Evolutionary conservation across 2,329 filamentous ascomycete species (phyloP), one percentile per base, ranked within the genome.

Genomic region (Colletotrichum theobromicola): DNA sequence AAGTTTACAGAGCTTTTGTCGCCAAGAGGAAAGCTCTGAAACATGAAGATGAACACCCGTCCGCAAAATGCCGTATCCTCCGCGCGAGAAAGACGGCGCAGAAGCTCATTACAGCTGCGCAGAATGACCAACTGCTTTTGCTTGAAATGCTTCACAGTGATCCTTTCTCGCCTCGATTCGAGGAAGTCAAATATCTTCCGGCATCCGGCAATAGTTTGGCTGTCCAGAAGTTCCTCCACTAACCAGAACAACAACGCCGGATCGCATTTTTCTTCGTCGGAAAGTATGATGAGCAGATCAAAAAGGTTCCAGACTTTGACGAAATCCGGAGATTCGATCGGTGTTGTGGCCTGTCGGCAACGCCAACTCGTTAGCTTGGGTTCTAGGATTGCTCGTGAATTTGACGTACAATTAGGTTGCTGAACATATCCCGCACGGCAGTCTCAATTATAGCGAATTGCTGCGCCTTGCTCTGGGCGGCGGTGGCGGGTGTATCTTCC

Each of bases 61-160:
- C 97, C 97, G 81, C 97, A 99, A 82, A 99, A 99, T 1, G 97
- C 95, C 0, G 97, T 97, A 83, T 99, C 97, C 82, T 98, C 96
- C 5, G 97, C 96, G 71, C 97, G 92, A n/a, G 97, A 98, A 4
- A 99, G 89, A 60, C 97, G 91, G 42, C 96, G 93, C n/a, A 99
- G 88, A 18, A 99, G 88, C 84, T 98, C 97, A 83, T 98, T 99
- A 85, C 97, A 99, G 75, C 94, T 94, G 80, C 97, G 91, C n/a
- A 99, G 87, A 77, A 98, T 97, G 72, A 98, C 92, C 55, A 98
- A 86, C 74, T 95, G 93, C 83, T 98, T 98, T 81, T 94, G 93
- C 79, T 92, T 92, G 80, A 96, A 95, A 79, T 95, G 91, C 82
- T 89, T 93, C 61, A 94, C 92, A 24, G 94, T 97, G 75, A 98